phyloP scores from a whole-genome alignment of 225 moss, liverwort and hornwort species.

The Ulota crispa region DNA sequence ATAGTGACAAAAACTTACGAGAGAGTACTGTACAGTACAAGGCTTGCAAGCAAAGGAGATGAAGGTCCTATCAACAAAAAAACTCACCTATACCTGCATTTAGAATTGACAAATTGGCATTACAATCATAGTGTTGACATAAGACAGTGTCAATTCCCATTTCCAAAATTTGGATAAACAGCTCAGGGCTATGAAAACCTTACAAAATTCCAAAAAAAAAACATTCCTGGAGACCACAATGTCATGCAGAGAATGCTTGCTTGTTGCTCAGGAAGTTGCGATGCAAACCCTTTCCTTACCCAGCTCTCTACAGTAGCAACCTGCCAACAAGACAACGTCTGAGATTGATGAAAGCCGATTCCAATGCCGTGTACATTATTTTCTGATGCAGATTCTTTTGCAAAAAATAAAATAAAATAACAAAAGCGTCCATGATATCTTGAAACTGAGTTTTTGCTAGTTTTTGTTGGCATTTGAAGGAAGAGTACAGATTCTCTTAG shows the following conservation, averaged over 20 bases:
- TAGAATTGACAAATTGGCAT: too few species aligned
- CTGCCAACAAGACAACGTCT: slow-evolving; percentile 5
- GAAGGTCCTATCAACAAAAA: too few species aligned
- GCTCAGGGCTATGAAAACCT: background rate
- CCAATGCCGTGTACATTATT: background rate
- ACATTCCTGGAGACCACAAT: background rate
- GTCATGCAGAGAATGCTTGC: background rate
- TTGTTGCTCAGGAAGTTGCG: background rate
- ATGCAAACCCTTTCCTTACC: slow-evolving; percentile 14
- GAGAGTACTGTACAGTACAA: too few species aligned
- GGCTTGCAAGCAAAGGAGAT: too few species aligned
- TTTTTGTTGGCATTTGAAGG: too few species aligned
- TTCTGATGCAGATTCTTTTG: background rate
- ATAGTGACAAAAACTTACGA: too few species aligned
- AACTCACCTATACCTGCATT: too few species aligned
- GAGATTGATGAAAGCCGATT: background rate
- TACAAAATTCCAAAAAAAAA: background rate
- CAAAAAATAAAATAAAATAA: background rate
- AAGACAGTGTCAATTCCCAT: too few species aligned
- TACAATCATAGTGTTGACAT: too few species aligned
- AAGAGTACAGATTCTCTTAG: too few species aligned
- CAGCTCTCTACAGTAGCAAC: slow-evolving; percentile 1
- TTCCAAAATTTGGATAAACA: background rate
- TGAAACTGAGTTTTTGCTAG: too few species aligned
- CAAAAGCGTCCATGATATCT: too few species aligned